phyloP scores from a whole-genome alignment of 2,329 filamentous ascomycete species.

The Nemania abortiva region DNA sequence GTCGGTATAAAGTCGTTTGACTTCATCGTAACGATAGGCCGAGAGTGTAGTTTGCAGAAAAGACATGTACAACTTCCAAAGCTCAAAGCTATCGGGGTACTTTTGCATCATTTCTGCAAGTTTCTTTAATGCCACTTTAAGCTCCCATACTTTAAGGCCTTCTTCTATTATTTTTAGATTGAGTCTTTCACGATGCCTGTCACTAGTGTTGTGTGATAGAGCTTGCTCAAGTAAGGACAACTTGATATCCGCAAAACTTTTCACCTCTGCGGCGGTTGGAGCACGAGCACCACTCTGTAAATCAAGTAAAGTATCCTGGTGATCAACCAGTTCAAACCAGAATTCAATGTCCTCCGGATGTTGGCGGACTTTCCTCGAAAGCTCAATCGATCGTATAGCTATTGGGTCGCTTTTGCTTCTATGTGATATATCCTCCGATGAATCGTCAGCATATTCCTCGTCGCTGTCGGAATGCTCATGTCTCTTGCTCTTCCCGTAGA shows the following conservation, averaged over 20 bases:
- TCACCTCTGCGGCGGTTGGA: slow-evolving; percentile 70
- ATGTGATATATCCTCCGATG: slow-evolving; percentile 52
- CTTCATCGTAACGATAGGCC: slow-evolving; percentile 75
- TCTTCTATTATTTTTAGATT: slow-evolving; percentile 78
- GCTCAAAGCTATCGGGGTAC: slow-evolving; percentile 66
- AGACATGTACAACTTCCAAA: slow-evolving; percentile 82
- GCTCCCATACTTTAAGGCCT: slow-evolving; percentile 79
- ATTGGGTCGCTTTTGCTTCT: slow-evolving; percentile 58
- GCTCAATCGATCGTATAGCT: slow-evolving; percentile 67
- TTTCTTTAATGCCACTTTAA: slow-evolving; percentile 67
- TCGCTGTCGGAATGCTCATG: slow-evolving; percentile 62
- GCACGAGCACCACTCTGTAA: slow-evolving; percentile 59
- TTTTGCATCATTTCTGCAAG: slow-evolving; percentile 74
- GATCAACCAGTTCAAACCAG: slow-evolving; percentile 83
- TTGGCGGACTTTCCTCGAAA: slow-evolving; percentile 74
- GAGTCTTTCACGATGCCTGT: slow-evolving; percentile 68
- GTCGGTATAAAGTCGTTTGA: slow-evolving; percentile 69
- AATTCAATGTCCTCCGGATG: slow-evolving; percentile 74
- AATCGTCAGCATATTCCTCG: slow-evolving; percentile 61
- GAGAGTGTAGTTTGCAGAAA: slow-evolving; percentile 77
- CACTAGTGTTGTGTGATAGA: slow-evolving; percentile 65
- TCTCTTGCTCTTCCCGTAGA: slow-evolving; percentile 71
- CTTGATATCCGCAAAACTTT: slow-evolving; percentile 81
- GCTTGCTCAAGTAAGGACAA: slow-evolving; percentile 84
- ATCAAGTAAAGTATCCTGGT: slow-evolving; percentile 78